Base-by-base conservation (phyloP, 2,329 filamentous ascomycete species). In the Phaeosphaeria sp. region DNA sequence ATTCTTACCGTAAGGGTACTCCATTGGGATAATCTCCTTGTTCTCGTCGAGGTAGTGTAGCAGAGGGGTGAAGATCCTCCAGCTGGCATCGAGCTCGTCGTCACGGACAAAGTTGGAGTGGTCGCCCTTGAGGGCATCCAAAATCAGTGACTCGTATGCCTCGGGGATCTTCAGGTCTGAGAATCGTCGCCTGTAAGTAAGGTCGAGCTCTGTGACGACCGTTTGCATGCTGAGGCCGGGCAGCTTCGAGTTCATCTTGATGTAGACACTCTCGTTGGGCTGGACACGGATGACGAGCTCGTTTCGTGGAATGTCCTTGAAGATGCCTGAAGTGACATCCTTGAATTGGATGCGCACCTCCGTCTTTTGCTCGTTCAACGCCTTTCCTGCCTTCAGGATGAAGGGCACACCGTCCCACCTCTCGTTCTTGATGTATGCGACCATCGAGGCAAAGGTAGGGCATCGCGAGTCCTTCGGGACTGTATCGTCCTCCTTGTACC, bases 241-340 rank as follows among this genome's bases (percentile, higher is more conserved):
- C 58, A 99, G 85, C 86, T 99, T 99, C 27, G 94, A 98, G 89
- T 99, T 99, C 95, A 99, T 99, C 89, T 99, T 99, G 81, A 98
- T 96, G 83, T 99, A 99, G 68, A 99, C 93, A 77, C 92, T 96
- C 86, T 99, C 95, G 83, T 99, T 99, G 72, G 95, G 95, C 84
- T 99, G 95, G 66, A 99, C 96, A 68, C 95, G 93, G 84, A 99
- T 97, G 73, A 99, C 95, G 66, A 99, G 90, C 83, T 99, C 95
- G 84, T 99, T 99, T 69, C 96, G 90, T 59, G 95, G 96, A 75
- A 99, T 99, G 78, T 99, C 94, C 87, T 98, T 98, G 85, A 99
- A 99, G 80, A 99, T 99, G 68, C 96, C 95, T 49, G 93, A 97
- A 21, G 95, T 98, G 65, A 99, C 95, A 77, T 99, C 95, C 85